Evolutionary conservation across 352 stramenopile species (phyloP), one percentile per base, ranked within the genome.

Genomic region (Phytophthora macrochlamydospora): DNA sequence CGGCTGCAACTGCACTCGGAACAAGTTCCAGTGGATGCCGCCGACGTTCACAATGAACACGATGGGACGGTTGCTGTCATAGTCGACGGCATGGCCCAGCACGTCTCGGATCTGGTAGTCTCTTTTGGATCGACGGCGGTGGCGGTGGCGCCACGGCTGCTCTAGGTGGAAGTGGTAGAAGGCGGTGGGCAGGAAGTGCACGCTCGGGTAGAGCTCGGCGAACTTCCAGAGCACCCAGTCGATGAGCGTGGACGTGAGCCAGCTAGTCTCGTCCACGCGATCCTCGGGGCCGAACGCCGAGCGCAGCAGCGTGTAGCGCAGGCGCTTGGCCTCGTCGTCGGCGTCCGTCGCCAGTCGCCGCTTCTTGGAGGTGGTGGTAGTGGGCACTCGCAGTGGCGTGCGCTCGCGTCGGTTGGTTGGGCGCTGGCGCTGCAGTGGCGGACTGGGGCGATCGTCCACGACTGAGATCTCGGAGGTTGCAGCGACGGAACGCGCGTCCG

Each of bases 11-110:
- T 94, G 79, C 49, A 96, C 83, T 14, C 90, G 88, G 38, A 97
- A 82, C 30, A 97, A 69, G 49, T 96, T 97, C 90, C 90, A 97
- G 75, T 97, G 90, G 54, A 95, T 90, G 40, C 75, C 73, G 7
- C 81, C 78, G 29, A 87, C 78, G 61, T 97, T 96, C 33, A 89
- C 83, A 31, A 94, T 73, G 65, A 97, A 97, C 31, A 97, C 78
- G 11, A 96, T 75, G 6, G 88, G 73, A n/a, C 51, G 57, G n/a
- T 76, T 57, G 18, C 63, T 73, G 31, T 65, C 45, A 61, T 89
- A 94, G 65, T 93, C 81, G 29, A 96, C 73, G 5, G 62, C 13
- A 0, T 79, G 74, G 14, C 90, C 90, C 3, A 94, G 70, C 1
- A 97, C 83, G 59, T 97, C 90, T 35, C 69, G 70, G 18, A 94